A percentile compares a stretch with the other conserved stretches of the same genome.
phyloP scores from a whole-genome alignment of 2,329 filamentous ascomycete species.

The Alternaria dauci region DNA sequence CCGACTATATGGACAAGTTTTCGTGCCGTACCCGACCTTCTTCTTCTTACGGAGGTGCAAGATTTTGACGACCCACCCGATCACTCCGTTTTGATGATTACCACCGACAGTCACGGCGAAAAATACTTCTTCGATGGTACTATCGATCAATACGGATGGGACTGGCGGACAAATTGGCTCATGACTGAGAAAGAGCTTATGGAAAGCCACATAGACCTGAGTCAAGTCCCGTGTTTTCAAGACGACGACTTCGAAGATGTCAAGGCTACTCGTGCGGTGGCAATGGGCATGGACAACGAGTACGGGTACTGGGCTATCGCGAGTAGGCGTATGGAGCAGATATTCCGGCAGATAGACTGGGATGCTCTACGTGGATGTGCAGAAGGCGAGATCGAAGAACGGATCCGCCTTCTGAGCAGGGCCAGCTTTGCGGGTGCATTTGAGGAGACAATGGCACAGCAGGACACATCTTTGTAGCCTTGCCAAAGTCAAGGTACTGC shows the following conservation, averaged over 20 bases:
- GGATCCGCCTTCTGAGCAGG: not conserved
- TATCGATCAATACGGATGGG: not conserved
- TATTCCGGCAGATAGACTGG: not conserved
- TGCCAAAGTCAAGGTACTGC: not conserved
- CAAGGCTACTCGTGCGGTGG: not conserved
- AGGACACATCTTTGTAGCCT: not conserved
- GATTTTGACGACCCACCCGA: too few relatives aligned
- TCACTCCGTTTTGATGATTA: not conserved
- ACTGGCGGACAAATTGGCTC: conserved; percentile 4
- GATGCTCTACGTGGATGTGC: not conserved
- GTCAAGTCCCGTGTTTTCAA: not conserved
- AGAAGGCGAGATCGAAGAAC: not conserved
- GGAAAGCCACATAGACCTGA: not conserved
- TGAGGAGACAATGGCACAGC: not conserved
- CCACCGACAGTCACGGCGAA: not conserved
- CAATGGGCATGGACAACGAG: not conserved
- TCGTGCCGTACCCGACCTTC: not conserved
- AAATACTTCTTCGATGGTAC: conserved; percentile 1
- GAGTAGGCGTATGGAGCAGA: not conserved
- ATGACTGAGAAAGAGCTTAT: not conserved
- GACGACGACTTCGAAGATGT: not conserved
- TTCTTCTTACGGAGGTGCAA: not conserved
- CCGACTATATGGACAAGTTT: not conserved
- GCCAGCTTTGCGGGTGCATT: not conserved
- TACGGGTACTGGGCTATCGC: conserved; percentile 1